Evolutionary conservation across 441 rosid genomes (phyloP).

Genomic region (Adansonia rubrostipa): DNA sequence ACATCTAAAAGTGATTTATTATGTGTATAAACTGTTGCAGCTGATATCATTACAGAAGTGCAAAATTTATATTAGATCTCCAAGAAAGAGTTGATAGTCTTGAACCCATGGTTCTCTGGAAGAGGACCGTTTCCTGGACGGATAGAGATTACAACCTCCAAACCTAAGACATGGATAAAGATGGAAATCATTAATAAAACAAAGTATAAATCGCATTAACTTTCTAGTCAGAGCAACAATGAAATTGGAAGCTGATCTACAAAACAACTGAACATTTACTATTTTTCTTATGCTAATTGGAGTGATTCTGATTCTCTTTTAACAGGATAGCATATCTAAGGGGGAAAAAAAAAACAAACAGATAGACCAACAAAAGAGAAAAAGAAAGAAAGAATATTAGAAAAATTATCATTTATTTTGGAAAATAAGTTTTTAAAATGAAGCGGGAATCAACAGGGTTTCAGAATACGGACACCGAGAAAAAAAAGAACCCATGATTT

Average conservation of each 20-base stretch:
- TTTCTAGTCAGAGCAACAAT: slow-evolving; percentile 3
- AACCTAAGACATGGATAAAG: slow-evolving; percentile 45
- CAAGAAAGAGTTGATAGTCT: slow-evolving; percentile 66
- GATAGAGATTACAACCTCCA: slow-evolving; percentile 68
- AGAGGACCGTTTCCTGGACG: slow-evolving; percentile 85
- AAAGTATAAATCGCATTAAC: neutral
- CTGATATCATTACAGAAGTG: slow-evolving; percentile 25
- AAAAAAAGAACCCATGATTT: slow-evolving; percentile 6
- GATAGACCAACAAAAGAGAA: slow-evolving; percentile 1
- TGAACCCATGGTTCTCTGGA: slow-evolving; percentile 78
- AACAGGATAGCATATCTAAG: neutral
- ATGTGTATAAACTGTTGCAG: slow-evolving; percentile 6
- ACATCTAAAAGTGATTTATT: slow-evolving; percentile 15
- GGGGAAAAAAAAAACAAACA: neutral
- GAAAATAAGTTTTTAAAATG: neutral
- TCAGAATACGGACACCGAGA: slow-evolving; percentile 8
- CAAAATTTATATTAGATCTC: slow-evolving; percentile 51
- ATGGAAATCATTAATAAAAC: slow-evolving; percentile 25
- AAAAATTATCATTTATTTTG: slow-evolving; percentile 6
- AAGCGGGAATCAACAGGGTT: neutral
- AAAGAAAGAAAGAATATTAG: slow-evolving; percentile 17
- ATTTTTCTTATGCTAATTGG: neutral
- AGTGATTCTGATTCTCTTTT: slow-evolving; percentile 3
- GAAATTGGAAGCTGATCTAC: neutral
- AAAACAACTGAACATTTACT: neutral